phyloP scores from a whole-genome alignment of 495 filamentous ascomycete species.

The Penicillium roqueforti region DNA sequence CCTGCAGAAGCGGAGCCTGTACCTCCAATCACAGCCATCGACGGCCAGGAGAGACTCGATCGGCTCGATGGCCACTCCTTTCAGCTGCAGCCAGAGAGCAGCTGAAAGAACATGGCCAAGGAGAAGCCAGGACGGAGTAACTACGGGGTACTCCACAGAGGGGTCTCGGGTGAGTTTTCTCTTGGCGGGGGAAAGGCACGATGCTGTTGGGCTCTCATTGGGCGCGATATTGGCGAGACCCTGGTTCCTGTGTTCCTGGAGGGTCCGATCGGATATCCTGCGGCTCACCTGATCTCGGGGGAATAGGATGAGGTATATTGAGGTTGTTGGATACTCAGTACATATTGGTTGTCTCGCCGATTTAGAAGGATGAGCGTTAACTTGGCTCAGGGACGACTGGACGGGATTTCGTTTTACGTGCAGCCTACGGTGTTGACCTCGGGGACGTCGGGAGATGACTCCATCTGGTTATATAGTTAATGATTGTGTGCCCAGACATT shows the following conservation, averaged over 20 bases:
- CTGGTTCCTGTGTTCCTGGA: background rate
- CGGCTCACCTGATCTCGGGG: background rate
- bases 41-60: background rate
- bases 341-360: conserved; percentile 5
- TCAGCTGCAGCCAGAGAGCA: background rate
- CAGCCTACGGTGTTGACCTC: conserved; percentile 8
- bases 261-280: background rate
- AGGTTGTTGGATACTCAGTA: too few species aligned
- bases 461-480: too few species aligned
- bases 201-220: conserved; percentile 1
- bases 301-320: background rate
- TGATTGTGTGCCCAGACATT: too few species aligned
- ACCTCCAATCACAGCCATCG: background rate
- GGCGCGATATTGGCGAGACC: background rate
- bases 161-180: conserved; percentile 6
- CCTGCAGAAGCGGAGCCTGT: background rate
- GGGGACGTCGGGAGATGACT: too few species aligned
- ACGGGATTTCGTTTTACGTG: background rate
- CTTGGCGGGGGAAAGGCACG: conserved; percentile 7
- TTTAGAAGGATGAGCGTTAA: conserved; percentile 17
- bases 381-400: background rate
- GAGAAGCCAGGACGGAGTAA: background rate
- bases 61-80: background rate
- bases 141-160: too few species aligned
- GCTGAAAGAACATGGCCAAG: background rate